These are phyloP conservation scores for Tulasnella sp. DNA, from an alignment of 768 basidiomycete species.

Conservation along the genomic window DNA sequence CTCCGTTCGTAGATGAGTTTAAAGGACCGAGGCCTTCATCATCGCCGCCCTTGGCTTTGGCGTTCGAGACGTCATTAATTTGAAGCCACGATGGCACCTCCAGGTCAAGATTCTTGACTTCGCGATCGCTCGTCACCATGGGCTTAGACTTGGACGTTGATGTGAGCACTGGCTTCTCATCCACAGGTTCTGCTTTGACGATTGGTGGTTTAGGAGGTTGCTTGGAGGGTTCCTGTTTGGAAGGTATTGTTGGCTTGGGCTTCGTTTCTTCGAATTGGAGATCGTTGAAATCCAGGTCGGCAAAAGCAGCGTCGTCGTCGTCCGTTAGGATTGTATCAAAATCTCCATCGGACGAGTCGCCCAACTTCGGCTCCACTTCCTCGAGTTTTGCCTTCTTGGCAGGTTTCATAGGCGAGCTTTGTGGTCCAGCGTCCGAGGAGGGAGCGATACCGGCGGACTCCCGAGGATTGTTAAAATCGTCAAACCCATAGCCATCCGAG, in stretches of 20 bases:
- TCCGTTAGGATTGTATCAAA: background rate
- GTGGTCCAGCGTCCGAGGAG: background rate
- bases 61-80: constrained; percentile 57
- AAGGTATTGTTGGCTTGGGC: constrained; percentile 40
- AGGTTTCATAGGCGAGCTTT: constrained; percentile 2
- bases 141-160: constrained; percentile 20
- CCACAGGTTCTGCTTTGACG: constrained; percentile 24
- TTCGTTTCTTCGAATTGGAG: constrained; percentile 33
- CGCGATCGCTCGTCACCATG: background rate
- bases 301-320: constrained; percentile 33
- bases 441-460: background rate
- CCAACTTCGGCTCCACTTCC: constrained; percentile 8
- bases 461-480: background rate
- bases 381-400: constrained; percentile 18
- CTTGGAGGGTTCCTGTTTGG: constrained; percentile 60
- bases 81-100: constrained; percentile 39
- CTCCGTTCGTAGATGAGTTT: constrained; percentile 37
- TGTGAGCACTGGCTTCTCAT: background rate
- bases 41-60: constrained; percentile 25
- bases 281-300: constrained; percentile 34
- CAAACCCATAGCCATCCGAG: background rate
- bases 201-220: constrained; percentile 61
- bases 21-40: constrained; percentile 37
- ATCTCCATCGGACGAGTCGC: constrained; percentile 23
- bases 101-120: constrained; percentile 19